Percentiles rank a stretch among this genome's conserved stretches.
Evolutionary conservation across 73 alveolate species (phyloP).

Genomic region (Symbiodinium pilosum): DNA sequence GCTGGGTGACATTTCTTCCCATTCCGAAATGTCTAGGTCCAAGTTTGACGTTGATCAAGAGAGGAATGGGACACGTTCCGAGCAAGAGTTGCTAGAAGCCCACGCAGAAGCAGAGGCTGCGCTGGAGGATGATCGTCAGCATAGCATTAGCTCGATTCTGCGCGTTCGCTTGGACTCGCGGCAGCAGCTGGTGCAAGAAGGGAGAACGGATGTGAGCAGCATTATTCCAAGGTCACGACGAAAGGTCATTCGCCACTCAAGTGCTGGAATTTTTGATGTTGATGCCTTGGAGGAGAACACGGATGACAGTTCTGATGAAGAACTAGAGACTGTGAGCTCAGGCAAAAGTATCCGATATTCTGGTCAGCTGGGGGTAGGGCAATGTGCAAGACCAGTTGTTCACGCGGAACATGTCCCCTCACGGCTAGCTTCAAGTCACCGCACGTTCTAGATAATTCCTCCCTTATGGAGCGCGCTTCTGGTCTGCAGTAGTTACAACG

Average conservation of each 20-base stretch:
- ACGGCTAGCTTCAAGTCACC: too few species aligned
- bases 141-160: not conserved
- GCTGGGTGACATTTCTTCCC: not conserved
- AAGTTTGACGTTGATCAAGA: slow-evolving; percentile 28
- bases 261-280: not conserved
- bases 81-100: slow-evolving; percentile 50
- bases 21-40: not conserved
- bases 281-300: slow-evolving; percentile 68
- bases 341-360: not conserved
- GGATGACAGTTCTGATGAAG: slow-evolving; percentile 55
- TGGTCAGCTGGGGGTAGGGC: too few species aligned
- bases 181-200: not conserved
- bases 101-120: slow-evolving; percentile 69
- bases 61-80: not conserved
- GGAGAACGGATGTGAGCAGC: not conserved
- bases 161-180: slow-evolving; percentile 7
- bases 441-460: too few species aligned
- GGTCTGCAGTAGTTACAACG: too few species aligned
- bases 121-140: slow-evolving; percentile 30
- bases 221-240: slow-evolving; percentile 73
- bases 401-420: too few species aligned
- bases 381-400: too few species aligned
- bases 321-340: not conserved
- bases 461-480: too few species aligned
- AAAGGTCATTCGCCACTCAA: not conserved